A percentile compares a stretch with the other conserved stretches of the same genome.
Conservation (phyloP, 1,139 yeast species). For the Blastobotrys proliferans region DNA sequence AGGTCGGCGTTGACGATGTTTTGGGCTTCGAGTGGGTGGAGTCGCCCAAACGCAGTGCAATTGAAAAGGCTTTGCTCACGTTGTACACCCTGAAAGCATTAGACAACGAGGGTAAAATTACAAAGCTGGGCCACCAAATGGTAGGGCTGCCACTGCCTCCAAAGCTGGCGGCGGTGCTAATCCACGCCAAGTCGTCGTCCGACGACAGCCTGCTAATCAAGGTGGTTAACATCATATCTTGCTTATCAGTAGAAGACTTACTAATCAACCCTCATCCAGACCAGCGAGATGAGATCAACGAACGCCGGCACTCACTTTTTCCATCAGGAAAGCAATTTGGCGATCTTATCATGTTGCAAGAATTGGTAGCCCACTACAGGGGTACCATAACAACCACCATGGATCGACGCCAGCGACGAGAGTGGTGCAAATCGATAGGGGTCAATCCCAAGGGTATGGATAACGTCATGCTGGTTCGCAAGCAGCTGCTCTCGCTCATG, state of each 20-base stretch:
- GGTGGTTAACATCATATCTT: constrained; percentile 85
- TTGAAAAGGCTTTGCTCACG: constrained; percentile 72
- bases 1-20: constrained; percentile 77
- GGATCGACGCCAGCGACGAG: constrained; percentile 48
- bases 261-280: constrained; percentile 77
- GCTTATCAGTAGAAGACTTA: constrained; percentile 88
- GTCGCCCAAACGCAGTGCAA: constrained; percentile 76
- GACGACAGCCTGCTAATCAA: constrained; percentile 44
- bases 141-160: constrained; percentile 88
- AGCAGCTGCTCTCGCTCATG: constrained; percentile 75
- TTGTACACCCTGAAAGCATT: constrained; percentile 77
- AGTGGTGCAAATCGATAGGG: constrained; percentile 80
- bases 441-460: constrained; percentile 76
- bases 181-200: constrained; percentile 63
- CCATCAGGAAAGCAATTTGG: constrained; percentile 71
- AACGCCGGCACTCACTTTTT: constrained; percentile 45
- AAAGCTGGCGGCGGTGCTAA: constrained; percentile 80
- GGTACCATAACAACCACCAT: constrained; percentile 25
- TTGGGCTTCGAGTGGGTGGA: constrained; percentile 91
- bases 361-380: constrained; percentile 60
- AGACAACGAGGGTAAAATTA: constrained; percentile 69
- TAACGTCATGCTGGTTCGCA: constrained; percentile 70
- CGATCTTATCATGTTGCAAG: constrained; percentile 79
- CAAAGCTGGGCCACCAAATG: constrained; percentile 76
- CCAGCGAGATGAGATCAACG: constrained; percentile 72